A percentile compares a stretch with the other conserved stretches of the same genome.
phyloP scores from a whole-genome alignment of 1,284 basidiomycete genomes.

The Sporisorium iseilematis-ciliati region DNA sequence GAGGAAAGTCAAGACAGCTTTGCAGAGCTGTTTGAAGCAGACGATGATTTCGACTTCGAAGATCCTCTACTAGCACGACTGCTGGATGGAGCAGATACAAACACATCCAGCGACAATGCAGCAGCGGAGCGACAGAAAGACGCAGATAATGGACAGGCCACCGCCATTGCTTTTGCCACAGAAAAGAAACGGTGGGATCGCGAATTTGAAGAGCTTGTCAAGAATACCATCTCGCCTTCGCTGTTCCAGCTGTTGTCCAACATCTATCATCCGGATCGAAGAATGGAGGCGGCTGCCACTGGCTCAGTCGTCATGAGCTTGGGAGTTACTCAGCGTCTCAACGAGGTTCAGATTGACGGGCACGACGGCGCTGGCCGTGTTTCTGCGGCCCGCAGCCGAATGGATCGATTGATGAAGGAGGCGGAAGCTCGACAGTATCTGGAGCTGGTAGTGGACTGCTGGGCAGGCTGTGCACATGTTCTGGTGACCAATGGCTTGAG shows the following conservation, averaged over 20 bases:
- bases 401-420: slow-evolving; percentile 52
- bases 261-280: slow-evolving; percentile 69
- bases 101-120: slow-evolving; percentile 70
- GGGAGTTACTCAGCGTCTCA: slow-evolving; percentile 33
- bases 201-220: slow-evolving; percentile 73
- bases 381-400: slow-evolving; percentile 13
- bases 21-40: slow-evolving; percentile 73
- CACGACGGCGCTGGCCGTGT: not conserved
- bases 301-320: slow-evolving; percentile 43
- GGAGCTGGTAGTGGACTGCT: slow-evolving; percentile 79
- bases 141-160: slow-evolving; percentile 55
- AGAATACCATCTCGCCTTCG: slow-evolving; percentile 74
- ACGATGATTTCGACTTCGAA: slow-evolving; percentile 74
- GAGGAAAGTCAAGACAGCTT: slow-evolving; percentile 79
- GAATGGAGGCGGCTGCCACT: slow-evolving; percentile 23
- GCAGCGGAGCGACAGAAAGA: slow-evolving; percentile 34
- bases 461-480: slow-evolving; percentile 80
- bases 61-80: slow-evolving; percentile 76
- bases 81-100: slow-evolving; percentile 71
- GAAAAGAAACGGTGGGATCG: slow-evolving; percentile 28
- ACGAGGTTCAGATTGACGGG: slow-evolving; percentile 9
- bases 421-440: slow-evolving; percentile 69
- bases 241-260: slow-evolving; percentile 78
- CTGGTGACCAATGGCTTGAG: slow-evolving; percentile 76
- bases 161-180: slow-evolving; percentile 68